Evolutionary conservation across 148 eudicot species (phyloP), one percentile per base, ranked within the genome.

Genomic region (Arbutus unedo): DNA sequence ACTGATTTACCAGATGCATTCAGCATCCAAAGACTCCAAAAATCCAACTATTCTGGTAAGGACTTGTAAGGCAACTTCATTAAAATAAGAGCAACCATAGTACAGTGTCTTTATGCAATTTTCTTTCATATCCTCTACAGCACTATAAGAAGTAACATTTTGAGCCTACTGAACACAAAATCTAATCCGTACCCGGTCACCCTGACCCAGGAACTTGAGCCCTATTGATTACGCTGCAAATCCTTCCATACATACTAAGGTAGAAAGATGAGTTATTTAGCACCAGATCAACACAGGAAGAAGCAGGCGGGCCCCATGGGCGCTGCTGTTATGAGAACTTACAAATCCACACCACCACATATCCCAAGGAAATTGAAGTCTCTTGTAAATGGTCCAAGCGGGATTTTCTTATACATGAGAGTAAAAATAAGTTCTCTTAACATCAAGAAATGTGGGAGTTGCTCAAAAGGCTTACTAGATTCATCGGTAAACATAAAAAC

Each of bases 401-500:
- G 13, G 1, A 3, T 23, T 56, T 76, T 31, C 38, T 25, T 51
- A 19, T 57, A 19, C 38, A 19, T 21, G 57, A 78, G 81, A 21
- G 47, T 59, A 44, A 2, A 53, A 25, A 47, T 50, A 71, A 44
- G 31, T 25, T 14, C 38, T 44, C n/a, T 70, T 16, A 41, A 74
- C 38, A 80, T 68, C 48, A 51, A 38, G 53, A 71, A 53, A 41
- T 68, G 31, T 5, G 6, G 8, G 31, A 19, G 19, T 81, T 53
- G 44, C 56, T 68, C 74, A 68, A 19, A 41, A 81, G 81, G 76
- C 93, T 86, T 82, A 96, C 98, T 86, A 62, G 84, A 81, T 87
- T 92, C 94, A 81, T 91, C 91, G 57, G 89, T 81, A 51, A 86
- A 90, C 76, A 53, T 62, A 83, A 82, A 91, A 73, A 80, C 86